A percentile compares a stretch with the other conserved stretches of the same genome.
Conservation (phyloP, 1,284 basidiomycete genomes). For the Caloboletus firmus region DNA sequence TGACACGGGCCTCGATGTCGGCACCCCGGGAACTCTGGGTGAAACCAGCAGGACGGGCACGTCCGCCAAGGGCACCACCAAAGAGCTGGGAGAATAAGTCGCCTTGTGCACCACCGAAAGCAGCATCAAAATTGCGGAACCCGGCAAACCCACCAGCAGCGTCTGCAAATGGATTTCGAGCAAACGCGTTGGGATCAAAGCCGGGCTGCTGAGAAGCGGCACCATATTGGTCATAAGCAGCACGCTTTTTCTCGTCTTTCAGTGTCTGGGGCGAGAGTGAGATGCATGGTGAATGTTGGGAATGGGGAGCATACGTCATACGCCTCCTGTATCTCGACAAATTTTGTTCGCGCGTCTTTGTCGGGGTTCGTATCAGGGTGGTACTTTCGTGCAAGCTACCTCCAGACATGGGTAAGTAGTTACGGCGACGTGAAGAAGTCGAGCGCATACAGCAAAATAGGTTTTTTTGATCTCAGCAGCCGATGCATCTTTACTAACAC, state of each 20-base stretch:
- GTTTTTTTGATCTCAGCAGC: constrained; percentile 93
- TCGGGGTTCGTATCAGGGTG: constrained; percentile 98
- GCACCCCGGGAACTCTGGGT: constrained; percentile 68
- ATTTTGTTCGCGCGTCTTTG: constrained; percentile 87
- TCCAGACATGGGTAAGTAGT: constrained; percentile 12
- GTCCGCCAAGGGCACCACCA: constrained; percentile 60
- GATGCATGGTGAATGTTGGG: constrained; percentile 14
- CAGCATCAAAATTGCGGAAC: constrained; percentile 67
- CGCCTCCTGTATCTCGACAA: constrained; percentile 95
- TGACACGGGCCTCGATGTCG: constrained; percentile 81
- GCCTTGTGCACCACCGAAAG: constrained; percentile 59
- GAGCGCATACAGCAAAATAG: constrained; percentile 81
- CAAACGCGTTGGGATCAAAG: constrained; percentile 87
- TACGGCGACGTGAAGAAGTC: constrained; percentile 3
- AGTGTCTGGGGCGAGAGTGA: constrained; percentile 58
- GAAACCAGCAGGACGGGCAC: constrained; percentile 47
- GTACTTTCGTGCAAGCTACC: constrained; percentile 92
- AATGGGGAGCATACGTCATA: constrained; percentile 77
- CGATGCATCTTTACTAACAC: constrained; percentile 83
- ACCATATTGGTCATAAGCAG: constrained; percentile 93
- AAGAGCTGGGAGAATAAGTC: constrained; percentile 93
- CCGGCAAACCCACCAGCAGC: constrained; percentile 63
- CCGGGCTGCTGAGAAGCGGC: constrained; percentile 91
- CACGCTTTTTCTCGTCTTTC: constrained; percentile 92
- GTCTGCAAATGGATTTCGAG: constrained; percentile 46